Percentiles rank a stretch among this genome's conserved stretches.
phyloP scores from a whole-genome alignment of 495 filamentous ascomycete species.

The Hypoxylon cercidicola region DNA sequence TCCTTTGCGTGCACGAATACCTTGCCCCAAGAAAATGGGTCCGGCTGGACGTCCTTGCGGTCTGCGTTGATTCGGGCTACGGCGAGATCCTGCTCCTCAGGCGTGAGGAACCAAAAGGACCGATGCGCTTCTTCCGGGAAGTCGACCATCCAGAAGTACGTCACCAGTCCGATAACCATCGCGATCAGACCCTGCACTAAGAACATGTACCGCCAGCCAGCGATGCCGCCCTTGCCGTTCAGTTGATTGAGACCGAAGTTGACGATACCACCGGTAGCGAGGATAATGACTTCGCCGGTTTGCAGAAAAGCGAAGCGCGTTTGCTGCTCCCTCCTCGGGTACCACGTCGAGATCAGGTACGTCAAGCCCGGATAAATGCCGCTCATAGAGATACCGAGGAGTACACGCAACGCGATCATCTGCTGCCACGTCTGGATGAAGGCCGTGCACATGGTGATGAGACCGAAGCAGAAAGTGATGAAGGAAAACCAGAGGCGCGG shows the following conservation, averaged over 20 bases:
- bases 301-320: slow-evolving; percentile 80
- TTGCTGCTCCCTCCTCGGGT: slow-evolving; percentile 76
- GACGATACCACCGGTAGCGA: slow-evolving; percentile 77
- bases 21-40: slow-evolving; percentile 68
- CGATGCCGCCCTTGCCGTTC: slow-evolving; percentile 66
- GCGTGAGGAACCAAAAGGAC: slow-evolving; percentile 71
- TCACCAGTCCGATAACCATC: slow-evolving; percentile 72
- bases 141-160: slow-evolving; percentile 83
- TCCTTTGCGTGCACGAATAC: slow-evolving; percentile 71
- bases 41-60: slow-evolving; percentile 71
- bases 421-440: slow-evolving; percentile 76
- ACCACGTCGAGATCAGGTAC: slow-evolving; percentile 79
- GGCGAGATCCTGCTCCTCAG: slow-evolving; percentile 66
- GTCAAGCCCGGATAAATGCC: slow-evolving; percentile 79
- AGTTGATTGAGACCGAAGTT: slow-evolving; percentile 77
- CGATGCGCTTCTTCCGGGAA: slow-evolving; percentile 75
- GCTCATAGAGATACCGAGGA: slow-evolving; percentile 74
- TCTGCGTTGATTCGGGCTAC: slow-evolving; percentile 68
- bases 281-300: slow-evolving; percentile 71
- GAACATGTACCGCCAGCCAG: slow-evolving; percentile 83
- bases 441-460: slow-evolving; percentile 78
- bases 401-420: slow-evolving; percentile 76
- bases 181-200: slow-evolving; percentile 72
- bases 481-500: slow-evolving; percentile 74
- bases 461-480: slow-evolving; percentile 74